phyloP scores from a whole-genome alignment of 2,329 filamentous ascomycete species.

The Colletotrichum orbiculare region DNA sequence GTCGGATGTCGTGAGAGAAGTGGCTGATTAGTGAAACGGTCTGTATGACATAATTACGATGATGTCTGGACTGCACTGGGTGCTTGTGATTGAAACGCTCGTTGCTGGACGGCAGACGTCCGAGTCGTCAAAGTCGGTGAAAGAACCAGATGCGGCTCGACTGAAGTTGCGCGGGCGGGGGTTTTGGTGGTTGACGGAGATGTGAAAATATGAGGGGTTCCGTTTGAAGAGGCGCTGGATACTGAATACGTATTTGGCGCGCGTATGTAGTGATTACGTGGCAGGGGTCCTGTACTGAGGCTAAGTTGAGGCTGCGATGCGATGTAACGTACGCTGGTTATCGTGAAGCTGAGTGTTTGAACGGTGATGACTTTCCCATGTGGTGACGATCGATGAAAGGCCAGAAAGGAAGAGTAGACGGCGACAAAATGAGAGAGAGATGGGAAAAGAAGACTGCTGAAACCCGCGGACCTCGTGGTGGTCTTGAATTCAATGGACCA shows the following conservation, averaged over 20 bases:
- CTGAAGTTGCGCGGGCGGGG: slow-evolving; percentile 21
- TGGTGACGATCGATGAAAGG: neutral
- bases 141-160: slow-evolving; percentile 22
- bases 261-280: slow-evolving; percentile 16
- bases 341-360: neutral
- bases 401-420: neutral
- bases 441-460: too few relatives aligned
- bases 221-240: neutral
- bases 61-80: neutral
- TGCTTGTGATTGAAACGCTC: too few relatives aligned
- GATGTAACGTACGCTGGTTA: neutral
- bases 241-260: slow-evolving; percentile 21
- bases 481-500: too few relatives aligned
- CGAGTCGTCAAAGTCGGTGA: slow-evolving; percentile 18
- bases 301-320: slow-evolving; percentile 2
- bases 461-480: too few relatives aligned
- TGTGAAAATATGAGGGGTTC: neutral
- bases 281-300: slow-evolving; percentile 13
- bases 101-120: slow-evolving; percentile 1
- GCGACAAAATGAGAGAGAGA: too few relatives aligned
- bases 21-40: neutral
- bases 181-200: slow-evolving; percentile 8
- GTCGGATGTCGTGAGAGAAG: neutral
- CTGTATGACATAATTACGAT: slow-evolving; percentile 19
- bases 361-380: neutral